Conservation (phyloP, 306 rosid genomes). For the Canavalia gladiata region DNA sequence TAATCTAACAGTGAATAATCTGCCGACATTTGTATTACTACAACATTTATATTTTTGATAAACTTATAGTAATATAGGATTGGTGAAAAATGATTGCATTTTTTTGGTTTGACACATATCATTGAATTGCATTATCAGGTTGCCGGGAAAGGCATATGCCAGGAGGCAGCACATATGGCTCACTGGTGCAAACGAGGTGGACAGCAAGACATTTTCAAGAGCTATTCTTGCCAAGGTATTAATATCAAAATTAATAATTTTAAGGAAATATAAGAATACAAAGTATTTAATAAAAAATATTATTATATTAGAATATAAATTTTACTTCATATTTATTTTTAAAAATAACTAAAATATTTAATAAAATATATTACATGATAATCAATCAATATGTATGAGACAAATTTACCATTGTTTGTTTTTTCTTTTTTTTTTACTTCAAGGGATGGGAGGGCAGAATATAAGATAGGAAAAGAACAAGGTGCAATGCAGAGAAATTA, state of each 20-base stretch:
- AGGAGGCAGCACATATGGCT: slow-evolving; percentile 92
- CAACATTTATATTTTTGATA: not conserved
- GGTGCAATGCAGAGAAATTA: not conserved
- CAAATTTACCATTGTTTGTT: not conserved
- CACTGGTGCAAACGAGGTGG: slow-evolving; percentile 85
- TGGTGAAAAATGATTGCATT: not conserved
- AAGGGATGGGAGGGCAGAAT: not conserved
- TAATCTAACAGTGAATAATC: not conserved
- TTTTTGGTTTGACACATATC: slow-evolving; percentile 18
- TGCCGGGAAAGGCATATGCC: slow-evolving; percentile 90
- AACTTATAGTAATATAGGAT: not conserved
- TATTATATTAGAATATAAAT: not conserved
- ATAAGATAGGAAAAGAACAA: not conserved
- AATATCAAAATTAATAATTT: not conserved
- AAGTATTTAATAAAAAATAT: not conserved
- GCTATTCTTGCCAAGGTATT: slow-evolving; percentile 95
- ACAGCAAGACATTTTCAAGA: slow-evolving; percentile 85
- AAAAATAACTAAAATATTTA: not conserved
- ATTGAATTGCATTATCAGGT: slow-evolving; percentile 51
- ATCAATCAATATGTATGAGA: not conserved
- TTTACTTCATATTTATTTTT: no score
- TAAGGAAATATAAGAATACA: not conserved
- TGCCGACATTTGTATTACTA: not conserved
- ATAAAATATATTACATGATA: not conserved
- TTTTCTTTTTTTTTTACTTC: not conserved